phyloP scores from a whole-genome alignment of 2,329 filamentous ascomycete genomes.

The Laburnicola sp. region DNA sequence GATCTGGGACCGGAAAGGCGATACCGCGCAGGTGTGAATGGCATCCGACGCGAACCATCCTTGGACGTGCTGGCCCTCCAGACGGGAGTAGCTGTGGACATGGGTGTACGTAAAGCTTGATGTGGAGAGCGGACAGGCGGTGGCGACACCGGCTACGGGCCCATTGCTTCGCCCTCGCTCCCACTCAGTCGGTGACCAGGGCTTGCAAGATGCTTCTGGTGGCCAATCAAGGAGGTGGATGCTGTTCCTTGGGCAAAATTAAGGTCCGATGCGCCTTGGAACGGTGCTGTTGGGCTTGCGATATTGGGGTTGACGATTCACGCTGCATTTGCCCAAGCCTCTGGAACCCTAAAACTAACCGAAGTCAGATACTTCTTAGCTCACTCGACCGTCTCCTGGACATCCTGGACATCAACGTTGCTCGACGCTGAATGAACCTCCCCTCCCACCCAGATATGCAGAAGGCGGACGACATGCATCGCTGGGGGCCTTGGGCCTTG shows the following conservation, averaged over 20 bases:
- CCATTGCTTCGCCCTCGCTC: slow-evolving; percentile 37
- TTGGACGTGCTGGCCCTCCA: slow-evolving; percentile 4
- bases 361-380: slow-evolving; percentile 7
- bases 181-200: slow-evolving; percentile 36
- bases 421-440: too few species aligned
- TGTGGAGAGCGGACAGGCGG: slow-evolving; percentile 16
- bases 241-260: slow-evolving; percentile 18
- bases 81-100: too few species aligned
- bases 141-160: slow-evolving; percentile 26
- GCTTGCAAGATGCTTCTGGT: slow-evolving; percentile 18
- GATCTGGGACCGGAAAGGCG: background rate
- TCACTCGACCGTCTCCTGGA: background rate
- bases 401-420: too few species aligned
- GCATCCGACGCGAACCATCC: background rate
- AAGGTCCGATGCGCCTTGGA: slow-evolving; percentile 6
- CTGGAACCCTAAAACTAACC: slow-evolving; percentile 19
- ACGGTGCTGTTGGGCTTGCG: slow-evolving; percentile 1
- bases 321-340: background rate
- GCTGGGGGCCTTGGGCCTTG: too few species aligned
- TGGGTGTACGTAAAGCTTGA: slow-evolving; percentile 11
- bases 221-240: slow-evolving; percentile 24
- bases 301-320: background rate
- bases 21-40: background rate
- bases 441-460: too few species aligned
- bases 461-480: background rate